These are phyloP conservation scores for Akebia trifoliata DNA, from an alignment of 164 flowering plant genomes.

Conservation along the genomic window DNA sequence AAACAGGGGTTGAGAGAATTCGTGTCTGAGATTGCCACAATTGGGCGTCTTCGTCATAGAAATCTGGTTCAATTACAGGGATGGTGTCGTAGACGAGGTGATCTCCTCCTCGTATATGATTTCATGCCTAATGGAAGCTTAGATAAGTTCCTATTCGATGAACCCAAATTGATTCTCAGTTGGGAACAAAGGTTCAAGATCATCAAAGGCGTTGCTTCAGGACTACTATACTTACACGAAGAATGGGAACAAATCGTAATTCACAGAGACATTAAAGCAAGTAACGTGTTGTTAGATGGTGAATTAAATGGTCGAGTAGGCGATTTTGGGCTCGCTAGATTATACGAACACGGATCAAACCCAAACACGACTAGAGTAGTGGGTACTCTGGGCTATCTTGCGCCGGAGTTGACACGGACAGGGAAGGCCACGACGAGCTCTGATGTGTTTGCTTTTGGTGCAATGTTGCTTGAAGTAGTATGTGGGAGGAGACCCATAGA, in stretches of 20 bases:
- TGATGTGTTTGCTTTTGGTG: conserved; percentile 58
- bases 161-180: conserved; percentile 28
- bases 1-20: conserved; percentile 61
- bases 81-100: too few species aligned
- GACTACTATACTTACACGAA: conserved; percentile 58
- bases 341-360: too few species aligned
- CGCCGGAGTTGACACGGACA: conserved; percentile 52
- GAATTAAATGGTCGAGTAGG: conserved; percentile 42
- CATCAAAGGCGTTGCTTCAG: conserved; percentile 62
- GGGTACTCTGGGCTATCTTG: conserved; percentile 58
- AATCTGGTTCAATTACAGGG: conserved; percentile 72
- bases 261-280: too few species aligned
- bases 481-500: conserved; percentile 58
- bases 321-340: conserved; percentile 37
- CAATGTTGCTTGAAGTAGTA: conserved; percentile 41
- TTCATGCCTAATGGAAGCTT: too few species aligned
- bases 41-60: conserved; percentile 68
- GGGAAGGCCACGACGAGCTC: conserved; percentile 42
- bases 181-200: conserved; percentile 69
- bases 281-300: conserved; percentile 42
- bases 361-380: conserved; percentile 50
- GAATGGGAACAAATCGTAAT: too few species aligned
- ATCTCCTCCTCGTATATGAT: too few species aligned
- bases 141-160: too few species aligned
- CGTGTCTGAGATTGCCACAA: conserved; percentile 52